Base-by-base conservation (phyloP, 306 rosid species). In the Adenanthera pavonina region DNA sequence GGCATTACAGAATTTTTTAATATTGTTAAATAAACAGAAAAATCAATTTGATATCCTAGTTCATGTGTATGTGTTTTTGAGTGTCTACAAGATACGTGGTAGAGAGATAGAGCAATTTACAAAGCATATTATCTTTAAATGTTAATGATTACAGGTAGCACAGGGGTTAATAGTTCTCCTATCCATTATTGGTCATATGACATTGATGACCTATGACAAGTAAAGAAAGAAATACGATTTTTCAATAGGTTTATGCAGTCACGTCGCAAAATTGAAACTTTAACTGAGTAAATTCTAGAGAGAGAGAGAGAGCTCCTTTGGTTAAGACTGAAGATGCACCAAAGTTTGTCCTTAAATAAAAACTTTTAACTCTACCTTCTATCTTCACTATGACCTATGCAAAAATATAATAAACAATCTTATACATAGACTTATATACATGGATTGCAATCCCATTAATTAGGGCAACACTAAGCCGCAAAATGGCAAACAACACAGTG, bases 171-270 rank as follows among this genome's bases (percentile, higher is more conserved):
- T 38, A 60, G 64, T 62, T 43, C 35, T 54, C 1, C 33, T 77
- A 78, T 20, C 68, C 77, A 59, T 75, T 61, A 40, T 52, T 53
- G 79, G 4, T 19, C 48, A 69, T 34, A 51, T 72, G 66, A 54
- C 71, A 81, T 33, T 54, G 35, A 48, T 48, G 71, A 66, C 56
- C 51, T 33, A 16, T 67, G 6, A 48, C 40, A 40, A 40, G 60
- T 57, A 36, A 40, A 78, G 61, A 46, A 84, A 47, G 67, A 59
- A 33, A 77, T 33, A 30, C 40, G 59, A 66, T 0, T 66, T 44
- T 71, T 19, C 36, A 48, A 38, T 33, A 59, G 20, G 19, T 43
- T 35, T 62, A 56, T 59, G 68, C 20, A 30, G 76, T 19, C 68
- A 59, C 71, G 38, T 62, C 11, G 13, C 75, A 25, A n/a, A 62